Base-by-base conservation (phyloP, 352 stramenopile genomes). In the Globisporangium echinulatum region DNA sequence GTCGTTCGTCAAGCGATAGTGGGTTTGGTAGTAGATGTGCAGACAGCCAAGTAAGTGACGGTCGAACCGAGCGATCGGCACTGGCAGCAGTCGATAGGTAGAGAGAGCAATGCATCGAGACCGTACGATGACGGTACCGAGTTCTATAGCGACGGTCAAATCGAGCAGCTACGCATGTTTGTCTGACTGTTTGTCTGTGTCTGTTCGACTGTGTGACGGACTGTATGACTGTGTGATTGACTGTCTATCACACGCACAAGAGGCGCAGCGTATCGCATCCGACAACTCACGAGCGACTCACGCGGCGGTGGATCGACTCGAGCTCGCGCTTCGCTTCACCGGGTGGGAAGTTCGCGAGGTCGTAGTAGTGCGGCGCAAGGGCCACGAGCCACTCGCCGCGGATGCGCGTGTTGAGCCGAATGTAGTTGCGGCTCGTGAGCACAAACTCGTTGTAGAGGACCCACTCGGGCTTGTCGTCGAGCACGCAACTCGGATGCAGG, bases 371-470 rank as follows among this genome's bases (percentile, higher is more conserved):
- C 17, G 96, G 96, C 39, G 96, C 96, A 53, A 98, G 86, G 15
- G 96, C 79, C 51, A 96, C 74, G 56, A 97, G 84, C 86, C 86
- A 94, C 49, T 99, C 96, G 42, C 90, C 84, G 61, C 85, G 85
- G 37, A 98, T 96, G 54, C 88, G 87, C 42, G 96, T 99, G 54
- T 98, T 96, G 14, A 98, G 96, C 59, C 97, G 87, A 73, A 99
- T 98, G 82, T 98, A 99, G 76, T 99, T 99, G 66, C 98, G 97
- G 44, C 88, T 97, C 25, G 97, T 99, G 58, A 99, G 83, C 42
- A 99, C 96, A 70, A 99, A 99, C 74, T 99, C 97, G 64, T 99
- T 97, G 85, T 97, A 99, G 42, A 99, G 77, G 33, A 99, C 96
- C 97, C 97, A 99, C 54, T 98, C 88, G 38, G 97, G 96, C 72